phyloP scores from a whole-genome alignment of 108 stramenopile species.

The Skeletonema tropicum region DNA sequence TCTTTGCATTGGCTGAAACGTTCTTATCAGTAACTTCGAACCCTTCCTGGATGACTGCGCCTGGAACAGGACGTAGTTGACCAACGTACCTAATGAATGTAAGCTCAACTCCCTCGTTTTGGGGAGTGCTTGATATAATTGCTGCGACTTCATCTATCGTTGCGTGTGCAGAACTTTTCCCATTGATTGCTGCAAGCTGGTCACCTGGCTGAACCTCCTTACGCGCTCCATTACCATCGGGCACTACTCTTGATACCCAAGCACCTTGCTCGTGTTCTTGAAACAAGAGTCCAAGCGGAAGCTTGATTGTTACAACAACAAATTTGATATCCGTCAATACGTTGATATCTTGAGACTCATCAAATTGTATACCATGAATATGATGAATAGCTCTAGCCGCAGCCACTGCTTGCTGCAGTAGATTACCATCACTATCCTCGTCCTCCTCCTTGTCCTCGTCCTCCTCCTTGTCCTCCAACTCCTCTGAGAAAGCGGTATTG shows the following conservation, averaged over 20 bases:
- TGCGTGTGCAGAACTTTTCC: conserved; percentile 59
- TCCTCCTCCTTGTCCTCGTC: conserved; percentile 39
- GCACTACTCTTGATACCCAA: conserved; percentile 75
- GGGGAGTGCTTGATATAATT: conserved; percentile 47
- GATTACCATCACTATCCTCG: conserved; percentile 33
- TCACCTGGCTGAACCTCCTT: conserved; percentile 71
- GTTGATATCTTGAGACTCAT: conserved; percentile 61
- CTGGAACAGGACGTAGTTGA: conserved; percentile 58
- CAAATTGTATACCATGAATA: conserved; percentile 60
- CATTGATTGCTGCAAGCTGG: conserved; percentile 82
- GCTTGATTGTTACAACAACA: conserved; percentile 58
- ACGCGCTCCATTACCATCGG: conserved; percentile 65
- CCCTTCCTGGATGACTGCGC: conserved; percentile 43
- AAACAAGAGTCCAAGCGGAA: conserved; percentile 78
- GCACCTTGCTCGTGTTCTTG: conserved; percentile 74
- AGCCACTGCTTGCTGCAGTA: conserved; percentile 47
- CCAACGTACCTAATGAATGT: conserved; percentile 80
- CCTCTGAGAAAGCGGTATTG: background rate
- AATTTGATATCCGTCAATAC: conserved; percentile 70
- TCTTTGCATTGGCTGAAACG: background rate
- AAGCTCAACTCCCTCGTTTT: conserved; percentile 56
- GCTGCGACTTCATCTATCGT: conserved; percentile 75
- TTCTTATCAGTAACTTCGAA: conserved; percentile 44
- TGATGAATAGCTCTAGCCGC: conserved; percentile 74
- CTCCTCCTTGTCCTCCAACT: too few relatives aligned